Evolutionary conservation across 805 yeast genomes (phyloP).

Genomic region (Brettanomyces nanus): DNA sequence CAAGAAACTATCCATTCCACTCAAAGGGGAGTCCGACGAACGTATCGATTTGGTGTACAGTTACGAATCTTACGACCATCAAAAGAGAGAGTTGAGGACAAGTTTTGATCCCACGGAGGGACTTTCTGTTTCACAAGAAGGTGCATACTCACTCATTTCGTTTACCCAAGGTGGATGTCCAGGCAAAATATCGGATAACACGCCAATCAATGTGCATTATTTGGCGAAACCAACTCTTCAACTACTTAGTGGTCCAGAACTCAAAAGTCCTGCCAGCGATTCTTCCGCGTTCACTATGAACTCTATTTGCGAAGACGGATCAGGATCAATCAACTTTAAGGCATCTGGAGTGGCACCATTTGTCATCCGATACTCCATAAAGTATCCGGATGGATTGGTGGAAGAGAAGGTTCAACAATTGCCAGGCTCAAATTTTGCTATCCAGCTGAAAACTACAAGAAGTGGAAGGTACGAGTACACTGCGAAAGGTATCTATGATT

Average conservation of each 20-base stretch:
- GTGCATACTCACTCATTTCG: conserved; percentile 32
- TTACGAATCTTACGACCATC: conserved; percentile 18
- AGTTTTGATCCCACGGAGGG: conserved; percentile 17
- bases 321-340: conserved; percentile 27
- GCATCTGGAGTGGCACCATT: conserved; percentile 58
- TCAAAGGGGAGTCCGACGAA: conserved; percentile 28
- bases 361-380: conserved; percentile 55
- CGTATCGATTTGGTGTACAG: conserved; percentile 26
- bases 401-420: conserved; percentile 35
- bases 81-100: conserved; percentile 4
- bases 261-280: conserved; percentile 6
- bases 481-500: conserved; percentile 59
- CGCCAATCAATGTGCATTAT: conserved; percentile 19
- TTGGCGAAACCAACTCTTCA: conserved; percentile 24
- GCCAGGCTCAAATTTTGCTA: conserved; percentile 29
- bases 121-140: conserved; percentile 31
- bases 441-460: conserved; percentile 32
- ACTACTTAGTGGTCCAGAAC: no score
- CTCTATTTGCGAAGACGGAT: conserved; percentile 19
- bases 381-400: conserved; percentile 45
- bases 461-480: conserved; percentile 57
- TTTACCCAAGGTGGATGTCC: conserved; percentile 37
- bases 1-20: conserved; percentile 47
- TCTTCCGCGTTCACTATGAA: conserved; percentile 7
- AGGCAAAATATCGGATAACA: conserved; percentile 27